Evolutionary conservation across 1,139 yeast species (phyloP).

Genomic region (Candida mesenterica): DNA sequence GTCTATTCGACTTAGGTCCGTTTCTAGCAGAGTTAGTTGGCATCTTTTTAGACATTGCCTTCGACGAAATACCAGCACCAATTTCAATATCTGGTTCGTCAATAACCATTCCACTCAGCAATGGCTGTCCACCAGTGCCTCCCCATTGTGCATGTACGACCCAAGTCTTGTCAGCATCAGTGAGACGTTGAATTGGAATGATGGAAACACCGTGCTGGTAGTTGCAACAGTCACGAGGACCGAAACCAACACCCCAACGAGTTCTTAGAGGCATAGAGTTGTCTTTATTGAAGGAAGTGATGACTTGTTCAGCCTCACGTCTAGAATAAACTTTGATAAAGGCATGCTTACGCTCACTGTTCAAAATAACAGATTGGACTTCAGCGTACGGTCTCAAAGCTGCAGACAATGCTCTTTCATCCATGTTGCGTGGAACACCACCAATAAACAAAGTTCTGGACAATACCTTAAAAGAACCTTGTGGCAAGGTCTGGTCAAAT

Average conservation of each 20-base stretch:
- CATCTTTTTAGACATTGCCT: constrained; percentile 86
- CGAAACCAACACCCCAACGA: constrained; percentile 98
- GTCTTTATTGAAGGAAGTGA: constrained; percentile 53
- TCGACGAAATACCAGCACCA: constrained; percentile 91
- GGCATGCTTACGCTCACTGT: constrained; percentile 90
- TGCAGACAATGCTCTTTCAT: constrained; percentile 64
- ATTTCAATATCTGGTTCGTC: constrained; percentile 98
- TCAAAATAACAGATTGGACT: constrained; percentile 86
- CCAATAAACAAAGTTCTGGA: constrained; percentile 93
- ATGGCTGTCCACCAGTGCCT: constrained; percentile 91
- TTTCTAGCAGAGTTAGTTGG: constrained; percentile 84
- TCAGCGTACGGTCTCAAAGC: constrained; percentile 87
- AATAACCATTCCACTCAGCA: constrained; percentile 75
- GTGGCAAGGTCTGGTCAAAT: constrained; percentile 70
- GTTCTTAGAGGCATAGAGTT: constrained; percentile 64
- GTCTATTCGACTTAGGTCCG: constrained; percentile 79
- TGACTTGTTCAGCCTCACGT: constrained; percentile 81
- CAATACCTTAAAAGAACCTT: constrained; percentile 76
- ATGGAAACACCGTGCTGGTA: constrained; percentile 87
- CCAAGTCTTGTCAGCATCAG: constrained; percentile 94
- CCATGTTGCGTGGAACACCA: constrained; percentile 84
- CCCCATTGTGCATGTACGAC: constrained; percentile 92
- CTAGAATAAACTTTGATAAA: constrained; percentile 96
- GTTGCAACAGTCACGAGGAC: constrained; percentile 97
- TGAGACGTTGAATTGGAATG: constrained; percentile 80